Base-by-base conservation (phyloP, 768 basidiomycete species). In the Hericium coralloides region DNA sequence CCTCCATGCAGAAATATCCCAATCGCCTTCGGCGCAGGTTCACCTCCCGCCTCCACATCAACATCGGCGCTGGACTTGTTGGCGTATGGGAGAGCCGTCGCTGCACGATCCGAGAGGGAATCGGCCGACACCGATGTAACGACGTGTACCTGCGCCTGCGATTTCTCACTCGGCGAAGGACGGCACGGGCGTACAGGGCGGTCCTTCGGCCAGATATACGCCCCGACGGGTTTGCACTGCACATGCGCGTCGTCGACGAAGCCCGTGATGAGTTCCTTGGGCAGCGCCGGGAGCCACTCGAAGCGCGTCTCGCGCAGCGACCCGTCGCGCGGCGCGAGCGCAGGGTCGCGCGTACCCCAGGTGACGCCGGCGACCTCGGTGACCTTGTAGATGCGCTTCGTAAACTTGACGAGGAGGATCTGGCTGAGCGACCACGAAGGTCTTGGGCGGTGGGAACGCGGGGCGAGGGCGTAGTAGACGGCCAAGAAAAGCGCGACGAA, bases 291-390 rank as follows among this genome's bases (percentile, higher is more conserved):
- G 0, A 73, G 73, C 80, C 79, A 81, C 53, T 73, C 71, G 54
- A 80, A 80, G 12, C 73, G 67, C 0, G 78, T 80, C 58, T 79
- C 73, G 56, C 69, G 74, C 55, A 80, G 68, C 15, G 65, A 66
- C 2, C 54, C 31, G 25, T 60, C 59, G 10, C 64, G 58, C 48
- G 76, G 75, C 18, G 69, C 73, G 17, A 60, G 52, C 23, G 74
- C 70, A 0, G 79, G 78, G 51, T 79, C 70, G 8, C 26, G 15
- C 77, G 79, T 79, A 41, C 73, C 74, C 75, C 77, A 80, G 10
- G 78, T 80, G n/a, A 81, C 79, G 23, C 80, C 80, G 38, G 80
- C 80, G 17, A 79, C 75, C 61, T 81, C 79, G 17, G 79, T 79
- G 54, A 81, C 75, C 60, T 73, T 76, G 72, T 71, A 79, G 12